Conservation (phyloP, 2,329 filamentous ascomycete species). For the Camillea tinctor region DNA sequence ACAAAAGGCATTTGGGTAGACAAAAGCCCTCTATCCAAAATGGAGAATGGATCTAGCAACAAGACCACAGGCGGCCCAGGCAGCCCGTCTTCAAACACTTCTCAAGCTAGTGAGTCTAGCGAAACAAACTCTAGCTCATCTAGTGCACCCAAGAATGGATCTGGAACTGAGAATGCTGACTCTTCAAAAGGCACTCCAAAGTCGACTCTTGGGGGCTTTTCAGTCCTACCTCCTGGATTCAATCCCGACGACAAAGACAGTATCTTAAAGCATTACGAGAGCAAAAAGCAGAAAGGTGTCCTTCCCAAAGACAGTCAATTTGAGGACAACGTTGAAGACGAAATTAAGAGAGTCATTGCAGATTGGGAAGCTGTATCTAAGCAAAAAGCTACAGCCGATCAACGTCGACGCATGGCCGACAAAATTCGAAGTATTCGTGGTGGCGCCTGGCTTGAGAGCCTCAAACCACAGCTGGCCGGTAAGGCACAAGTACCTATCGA, state of each 20-base stretch:
- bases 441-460: constrained; percentile 19
- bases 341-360: constrained; percentile 8
- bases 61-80: no score
- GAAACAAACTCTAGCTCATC: no score
- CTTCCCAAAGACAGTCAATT: not conserved
- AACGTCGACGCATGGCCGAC: constrained; percentile 12
- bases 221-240: constrained; percentile 14
- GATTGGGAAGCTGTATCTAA: constrained; percentile 8
- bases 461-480: constrained; percentile 13
- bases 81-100: no score
- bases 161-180: no score
- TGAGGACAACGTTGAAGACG: constrained; percentile 19
- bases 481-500: constrained; percentile 18
- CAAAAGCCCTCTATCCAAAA: no score
- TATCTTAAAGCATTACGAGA: constrained; percentile 1
- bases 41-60: no score
- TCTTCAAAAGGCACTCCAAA: no score
- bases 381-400: constrained; percentile 3
- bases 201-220: constrained; percentile 5
- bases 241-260: constrained; percentile 5
- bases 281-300: not conserved
- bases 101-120: no score
- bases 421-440: constrained; percentile 9
- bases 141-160: no score
- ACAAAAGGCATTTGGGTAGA: no score